Conservation (phyloP, 2,329 filamentous ascomycete species). For the Stagonosporopsis chrysanthemi region DNA sequence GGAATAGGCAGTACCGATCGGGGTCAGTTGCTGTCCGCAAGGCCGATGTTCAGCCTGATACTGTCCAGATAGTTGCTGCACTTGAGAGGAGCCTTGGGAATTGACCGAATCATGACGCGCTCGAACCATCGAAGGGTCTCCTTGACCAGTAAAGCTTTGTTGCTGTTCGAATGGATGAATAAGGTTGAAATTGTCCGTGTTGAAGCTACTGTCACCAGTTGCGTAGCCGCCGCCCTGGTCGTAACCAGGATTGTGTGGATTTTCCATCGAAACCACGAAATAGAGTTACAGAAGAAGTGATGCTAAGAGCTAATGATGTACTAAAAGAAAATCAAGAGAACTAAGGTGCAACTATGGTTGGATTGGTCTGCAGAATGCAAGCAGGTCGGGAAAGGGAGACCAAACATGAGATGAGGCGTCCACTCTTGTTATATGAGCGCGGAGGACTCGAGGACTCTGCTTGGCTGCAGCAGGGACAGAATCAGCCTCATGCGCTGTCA, state of each 20-base stretch:
- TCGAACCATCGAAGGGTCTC: conserved; percentile 9
- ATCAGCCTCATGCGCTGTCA: conserved; percentile 19
- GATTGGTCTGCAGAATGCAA: background rate
- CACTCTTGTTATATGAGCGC: background rate
- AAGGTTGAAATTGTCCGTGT: background rate
- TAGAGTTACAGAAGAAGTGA: background rate
- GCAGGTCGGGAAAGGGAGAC: background rate
- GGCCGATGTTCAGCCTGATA: conserved; percentile 31
- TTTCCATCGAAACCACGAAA: background rate
- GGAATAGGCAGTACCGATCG: conserved; percentile 3
- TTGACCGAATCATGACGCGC: conserved; percentile 25
- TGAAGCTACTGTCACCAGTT: background rate
- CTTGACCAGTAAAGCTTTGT: background rate
- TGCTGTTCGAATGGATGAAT: background rate
- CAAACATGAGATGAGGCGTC: conserved; percentile 6
- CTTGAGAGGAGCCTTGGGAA: conserved; percentile 4
- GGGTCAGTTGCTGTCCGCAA: conserved; percentile 11
- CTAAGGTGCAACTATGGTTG: background rate
- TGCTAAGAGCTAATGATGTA: background rate
- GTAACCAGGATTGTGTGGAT: background rate
- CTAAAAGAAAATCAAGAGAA: background rate
- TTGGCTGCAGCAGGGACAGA: conserved; percentile 9
- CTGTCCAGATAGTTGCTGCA: conserved; percentile 4
- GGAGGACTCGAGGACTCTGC: conserved; percentile 22
- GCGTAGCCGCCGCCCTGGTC: background rate